Percentiles rank a stretch among this genome's conserved stretches.
Conservation (phyloP, 257 asterid genomes). For the Nicotiana noctiflora region DNA sequence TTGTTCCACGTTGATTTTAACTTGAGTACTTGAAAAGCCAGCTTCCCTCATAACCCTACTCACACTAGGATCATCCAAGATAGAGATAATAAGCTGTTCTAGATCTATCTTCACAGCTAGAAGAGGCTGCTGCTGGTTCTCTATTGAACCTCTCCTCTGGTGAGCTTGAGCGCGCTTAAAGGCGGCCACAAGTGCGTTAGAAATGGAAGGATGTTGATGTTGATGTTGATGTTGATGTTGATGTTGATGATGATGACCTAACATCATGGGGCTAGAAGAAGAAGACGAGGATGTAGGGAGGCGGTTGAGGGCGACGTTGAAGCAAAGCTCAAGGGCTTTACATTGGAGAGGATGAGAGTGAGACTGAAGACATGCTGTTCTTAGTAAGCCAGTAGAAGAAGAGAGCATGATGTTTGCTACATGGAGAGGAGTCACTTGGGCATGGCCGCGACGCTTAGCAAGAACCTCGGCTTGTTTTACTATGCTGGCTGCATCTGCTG, state of each 20-base stretch:
- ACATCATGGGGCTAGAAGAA: constrained; percentile 30
- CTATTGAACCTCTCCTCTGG: constrained; percentile 70
- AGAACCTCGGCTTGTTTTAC: constrained; percentile 62
- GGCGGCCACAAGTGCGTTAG: constrained; percentile 88
- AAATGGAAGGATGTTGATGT: constrained; percentile 40
- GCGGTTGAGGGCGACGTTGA: constrained; percentile 88
- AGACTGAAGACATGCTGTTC: constrained; percentile 59
- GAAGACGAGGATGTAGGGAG: constrained; percentile 51
- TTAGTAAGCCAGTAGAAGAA: constrained; percentile 41
- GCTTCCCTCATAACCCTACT: constrained; percentile 94
- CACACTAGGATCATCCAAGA: constrained; percentile 85
- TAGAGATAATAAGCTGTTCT: constrained; percentile 76
- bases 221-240: too few species aligned
- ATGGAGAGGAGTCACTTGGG: constrained; percentile 89
- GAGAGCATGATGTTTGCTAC: constrained; percentile 75
- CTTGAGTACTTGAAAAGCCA: constrained; percentile 77
- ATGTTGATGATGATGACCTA: constrained; percentile 8
- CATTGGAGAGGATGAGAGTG: constrained; percentile 90
- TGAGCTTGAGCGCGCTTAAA: constrained; percentile 92
- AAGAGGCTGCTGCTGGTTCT: constrained; percentile 56
- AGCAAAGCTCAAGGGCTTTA: constrained; percentile 90
- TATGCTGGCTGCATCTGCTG: constrained; percentile 45
- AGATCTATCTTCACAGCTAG: constrained; percentile 64
- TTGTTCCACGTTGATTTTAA: constrained; percentile 63
- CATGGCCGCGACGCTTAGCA: constrained; percentile 80